A percentile compares a stretch with the other conserved stretches of the same genome.
phyloP scores from a whole-genome alignment of 306 rosid species.

The Gleditsia sinensis region DNA sequence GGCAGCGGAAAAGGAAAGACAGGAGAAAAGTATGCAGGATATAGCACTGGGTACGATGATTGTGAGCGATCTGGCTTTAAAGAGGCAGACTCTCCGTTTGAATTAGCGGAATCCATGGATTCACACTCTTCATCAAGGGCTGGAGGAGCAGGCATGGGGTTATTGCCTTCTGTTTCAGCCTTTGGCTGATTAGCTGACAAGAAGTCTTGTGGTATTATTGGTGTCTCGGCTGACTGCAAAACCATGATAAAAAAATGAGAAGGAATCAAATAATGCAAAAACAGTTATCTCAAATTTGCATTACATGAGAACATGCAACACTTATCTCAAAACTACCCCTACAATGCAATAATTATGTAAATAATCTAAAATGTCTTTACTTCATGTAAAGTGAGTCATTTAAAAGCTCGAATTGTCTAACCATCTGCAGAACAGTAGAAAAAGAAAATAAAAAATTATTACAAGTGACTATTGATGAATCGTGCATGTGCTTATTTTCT shows the following conservation, averaged over 20 bases:
- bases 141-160: slow-evolving; percentile 77
- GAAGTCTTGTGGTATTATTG: slow-evolving; percentile 70
- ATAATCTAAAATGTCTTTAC: not conserved
- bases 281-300: slow-evolving; percentile 5
- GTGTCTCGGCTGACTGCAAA: slow-evolving; percentile 68
- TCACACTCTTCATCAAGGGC: slow-evolving; percentile 88
- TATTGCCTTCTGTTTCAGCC: slow-evolving; percentile 61
- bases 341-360: not conserved
- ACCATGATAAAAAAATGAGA: slow-evolving; percentile 20
- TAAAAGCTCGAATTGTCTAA: slow-evolving; percentile 12
- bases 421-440: slow-evolving; percentile 1
- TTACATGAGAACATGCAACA: slow-evolving; percentile 11
- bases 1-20: slow-evolving; percentile 78
- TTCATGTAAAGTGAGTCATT: not conserved
- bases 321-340: slow-evolving; percentile 7
- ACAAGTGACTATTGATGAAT: not conserved
- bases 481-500: not conserved
- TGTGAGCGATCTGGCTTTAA: slow-evolving; percentile 52
- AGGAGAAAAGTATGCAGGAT: slow-evolving; percentile 75
- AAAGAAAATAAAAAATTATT: slow-evolving; percentile 5
- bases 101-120: slow-evolving; percentile 91
- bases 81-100: slow-evolving; percentile 74
- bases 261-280: not conserved
- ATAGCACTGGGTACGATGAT: slow-evolving; percentile 61
- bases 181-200: slow-evolving; percentile 51